A percentile compares a stretch with the other conserved stretches of the same genome.
phyloP scores from a whole-genome alignment of 1,284 basidiomycete species.

The Pterulicium gracile region DNA sequence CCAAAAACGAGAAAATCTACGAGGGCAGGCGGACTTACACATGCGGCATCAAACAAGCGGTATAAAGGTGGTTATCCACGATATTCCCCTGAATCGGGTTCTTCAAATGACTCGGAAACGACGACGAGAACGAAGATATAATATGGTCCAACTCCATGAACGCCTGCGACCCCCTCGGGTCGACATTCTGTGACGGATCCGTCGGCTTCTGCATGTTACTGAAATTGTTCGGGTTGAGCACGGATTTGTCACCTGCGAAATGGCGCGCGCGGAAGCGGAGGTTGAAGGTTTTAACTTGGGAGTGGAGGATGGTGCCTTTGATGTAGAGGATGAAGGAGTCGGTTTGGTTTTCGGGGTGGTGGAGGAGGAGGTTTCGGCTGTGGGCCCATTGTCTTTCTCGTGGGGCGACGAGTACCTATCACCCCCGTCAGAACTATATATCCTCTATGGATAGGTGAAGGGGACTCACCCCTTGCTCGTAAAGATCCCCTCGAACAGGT shows the following conservation, averaged over 20 bases:
- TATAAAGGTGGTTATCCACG: slow-evolving; percentile 58
- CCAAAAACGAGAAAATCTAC: no score
- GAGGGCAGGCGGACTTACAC: slow-evolving; percentile 33
- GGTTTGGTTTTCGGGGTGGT: slow-evolving; percentile 50
- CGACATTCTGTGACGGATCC: slow-evolving; percentile 27
- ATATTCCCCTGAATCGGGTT: slow-evolving; percentile 44
- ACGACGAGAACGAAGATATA: slow-evolving; percentile 42
- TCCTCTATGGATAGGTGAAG: slow-evolving; percentile 6
- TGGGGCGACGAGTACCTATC: slow-evolving; percentile 39
- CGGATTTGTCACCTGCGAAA: slow-evolving; percentile 40
- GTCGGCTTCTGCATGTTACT: slow-evolving; percentile 16
- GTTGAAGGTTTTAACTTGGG: slow-evolving; percentile 64
- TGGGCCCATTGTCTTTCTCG: slow-evolving; percentile 61
- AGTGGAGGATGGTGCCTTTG: slow-evolving; percentile 45
- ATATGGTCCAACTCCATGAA: slow-evolving; percentile 58
- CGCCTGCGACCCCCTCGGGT: slow-evolving; percentile 45
- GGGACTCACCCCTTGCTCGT: slow-evolving; percentile 44
- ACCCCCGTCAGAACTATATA: slow-evolving; percentile 5
- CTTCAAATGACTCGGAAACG: slow-evolving; percentile 46
- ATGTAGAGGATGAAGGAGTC: slow-evolving; percentile 70
- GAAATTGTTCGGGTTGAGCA: slow-evolving; percentile 19
- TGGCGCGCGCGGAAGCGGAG: slow-evolving; percentile 50
- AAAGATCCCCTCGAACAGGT: slow-evolving; percentile 50
- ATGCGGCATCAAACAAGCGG: slow-evolving; percentile 48
- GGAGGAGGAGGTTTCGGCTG: slow-evolving; percentile 41